These are phyloP conservation scores for Trametes cingulata DNA, from an alignment of 768 basidiomycete species.

Conservation along the genomic window DNA sequence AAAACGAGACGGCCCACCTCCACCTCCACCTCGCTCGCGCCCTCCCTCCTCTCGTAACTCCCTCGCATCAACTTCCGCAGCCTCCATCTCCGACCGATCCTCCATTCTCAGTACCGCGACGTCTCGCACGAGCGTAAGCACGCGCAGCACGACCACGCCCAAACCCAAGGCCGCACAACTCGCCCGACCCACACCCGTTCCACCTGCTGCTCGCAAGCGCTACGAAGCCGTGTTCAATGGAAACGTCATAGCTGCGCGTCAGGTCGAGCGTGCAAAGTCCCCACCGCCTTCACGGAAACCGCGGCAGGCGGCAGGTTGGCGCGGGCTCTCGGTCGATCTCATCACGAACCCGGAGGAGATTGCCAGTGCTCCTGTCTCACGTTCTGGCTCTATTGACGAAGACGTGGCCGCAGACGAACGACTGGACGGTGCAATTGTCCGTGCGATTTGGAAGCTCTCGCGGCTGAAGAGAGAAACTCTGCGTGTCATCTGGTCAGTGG, in stretches of 20 bases:
- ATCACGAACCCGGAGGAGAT: conserved; percentile 45
- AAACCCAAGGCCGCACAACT: conserved; percentile 35
- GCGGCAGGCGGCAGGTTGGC: conserved; percentile 71
- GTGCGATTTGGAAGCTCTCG: conserved; percentile 63
- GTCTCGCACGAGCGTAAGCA: conserved; percentile 36
- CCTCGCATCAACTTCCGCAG: conserved; percentile 27
- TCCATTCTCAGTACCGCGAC: conserved; percentile 55
- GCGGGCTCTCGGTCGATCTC: conserved; percentile 68
- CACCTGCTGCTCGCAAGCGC: conserved; percentile 58
- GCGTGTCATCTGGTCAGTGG: conserved; percentile 66
- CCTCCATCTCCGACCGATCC: conserved; percentile 58
- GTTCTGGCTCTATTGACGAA: conserved; percentile 35
- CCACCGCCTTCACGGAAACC: conserved; percentile 40
- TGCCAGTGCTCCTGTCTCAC: background rate
- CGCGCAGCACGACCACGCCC: conserved; percentile 27
- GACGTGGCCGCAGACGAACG: conserved; percentile 46
- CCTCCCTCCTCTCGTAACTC: conserved; percentile 41
- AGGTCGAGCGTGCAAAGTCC: conserved; percentile 28
- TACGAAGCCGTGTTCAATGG: conserved; percentile 68
- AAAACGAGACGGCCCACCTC: conserved; percentile 26
- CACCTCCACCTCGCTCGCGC: conserved; percentile 22
- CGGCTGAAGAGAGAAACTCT: conserved; percentile 54
- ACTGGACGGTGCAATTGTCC: conserved; percentile 58
- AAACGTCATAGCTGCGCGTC: conserved; percentile 55
- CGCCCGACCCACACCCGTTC: conserved; percentile 65